Percentiles rank a stretch among this genome's conserved stretches.
Conservation (phyloP, 495 filamentous ascomycete species). For the Neurospora sp. region DNA sequence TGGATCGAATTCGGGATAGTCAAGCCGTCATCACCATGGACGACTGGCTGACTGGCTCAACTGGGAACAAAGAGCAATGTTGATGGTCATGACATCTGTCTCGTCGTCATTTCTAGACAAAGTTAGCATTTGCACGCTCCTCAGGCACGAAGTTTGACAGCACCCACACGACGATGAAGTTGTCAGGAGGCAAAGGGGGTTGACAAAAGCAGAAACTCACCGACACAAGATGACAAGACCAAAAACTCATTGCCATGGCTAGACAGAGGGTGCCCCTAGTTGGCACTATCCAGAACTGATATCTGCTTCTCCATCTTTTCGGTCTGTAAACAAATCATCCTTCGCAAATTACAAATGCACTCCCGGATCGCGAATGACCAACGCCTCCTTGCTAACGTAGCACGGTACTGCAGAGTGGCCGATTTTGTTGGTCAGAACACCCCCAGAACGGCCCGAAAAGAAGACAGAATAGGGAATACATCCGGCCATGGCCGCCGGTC, state of each 20-base stretch:
- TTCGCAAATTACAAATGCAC: neutral
- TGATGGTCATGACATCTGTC: neutral
- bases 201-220: neutral
- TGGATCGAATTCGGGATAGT: neutral
- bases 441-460: neutral
- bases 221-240: neutral
- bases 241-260: neutral
- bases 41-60: neutral
- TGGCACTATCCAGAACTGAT: neutral
- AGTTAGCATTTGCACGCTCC: neutral
- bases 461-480: neutral
- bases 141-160: neutral
- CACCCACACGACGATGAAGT: neutral
- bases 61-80: neutral
- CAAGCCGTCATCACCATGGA: neutral
- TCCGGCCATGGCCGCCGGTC: neutral
- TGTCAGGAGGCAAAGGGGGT: neutral
- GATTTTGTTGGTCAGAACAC: neutral
- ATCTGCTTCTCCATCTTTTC: neutral
- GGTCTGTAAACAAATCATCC: neutral
- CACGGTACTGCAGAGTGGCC: neutral
- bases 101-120: neutral
- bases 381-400: neutral
- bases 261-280: neutral
- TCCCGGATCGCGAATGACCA: neutral